Conservation (phyloP, 345 rosid species). For the Acer saccharum region DNA sequence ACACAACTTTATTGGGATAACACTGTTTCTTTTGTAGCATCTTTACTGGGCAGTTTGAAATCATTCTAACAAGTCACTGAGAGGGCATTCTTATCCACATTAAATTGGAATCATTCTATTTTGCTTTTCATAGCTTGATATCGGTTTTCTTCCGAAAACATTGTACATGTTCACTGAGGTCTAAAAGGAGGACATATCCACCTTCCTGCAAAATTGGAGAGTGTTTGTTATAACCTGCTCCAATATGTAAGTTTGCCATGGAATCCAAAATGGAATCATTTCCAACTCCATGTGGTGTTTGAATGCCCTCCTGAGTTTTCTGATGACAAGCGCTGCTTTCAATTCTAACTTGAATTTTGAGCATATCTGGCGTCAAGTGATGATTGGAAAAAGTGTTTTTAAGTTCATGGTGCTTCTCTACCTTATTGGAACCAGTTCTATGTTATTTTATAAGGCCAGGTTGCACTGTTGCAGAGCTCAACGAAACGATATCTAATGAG, state of each 20-base stretch:
- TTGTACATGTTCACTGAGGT: background rate
- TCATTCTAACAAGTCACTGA: background rate
- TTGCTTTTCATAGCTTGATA: background rate
- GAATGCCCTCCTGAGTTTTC: background rate
- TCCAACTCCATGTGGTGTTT: background rate
- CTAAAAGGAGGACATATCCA: background rate
- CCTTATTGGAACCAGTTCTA: background rate
- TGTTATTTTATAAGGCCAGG: conserved; percentile 1
- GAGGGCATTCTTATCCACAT: background rate
- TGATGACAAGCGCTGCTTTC: background rate
- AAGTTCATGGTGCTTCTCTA: background rate
- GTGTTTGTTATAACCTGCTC: background rate
- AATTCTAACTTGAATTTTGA: background rate
- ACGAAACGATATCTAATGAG: background rate
- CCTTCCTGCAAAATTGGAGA: background rate
- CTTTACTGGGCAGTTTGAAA: background rate
- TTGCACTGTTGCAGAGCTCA: background rate
- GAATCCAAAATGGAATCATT: background rate
- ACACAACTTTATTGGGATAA: conserved; percentile 4
- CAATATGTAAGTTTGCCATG: background rate
- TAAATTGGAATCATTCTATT: background rate
- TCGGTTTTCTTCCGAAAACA: background rate
- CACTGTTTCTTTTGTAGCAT: background rate
- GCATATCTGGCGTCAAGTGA: background rate
- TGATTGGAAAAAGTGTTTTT: background rate